Evolutionary conservation across 306 rosid genomes (phyloP).

Genomic region (Bauhinia variegata): DNA sequence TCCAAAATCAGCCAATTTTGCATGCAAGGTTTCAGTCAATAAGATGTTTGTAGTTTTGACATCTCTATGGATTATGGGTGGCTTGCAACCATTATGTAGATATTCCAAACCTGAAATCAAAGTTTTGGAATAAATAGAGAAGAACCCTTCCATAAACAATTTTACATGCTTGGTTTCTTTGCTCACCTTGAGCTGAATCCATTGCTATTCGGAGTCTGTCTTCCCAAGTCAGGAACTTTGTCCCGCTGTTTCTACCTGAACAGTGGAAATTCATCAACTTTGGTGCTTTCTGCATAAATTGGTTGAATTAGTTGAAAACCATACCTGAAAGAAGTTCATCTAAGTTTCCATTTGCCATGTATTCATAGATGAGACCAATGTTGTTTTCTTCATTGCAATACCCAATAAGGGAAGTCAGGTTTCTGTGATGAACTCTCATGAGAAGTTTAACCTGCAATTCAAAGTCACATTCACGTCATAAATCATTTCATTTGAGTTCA

Average conservation of each 20-base stretch:
- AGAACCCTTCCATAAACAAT: neutral
- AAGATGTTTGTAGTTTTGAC: constrained; percentile 59
- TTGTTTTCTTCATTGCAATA: constrained; percentile 40
- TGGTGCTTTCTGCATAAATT: neutral
- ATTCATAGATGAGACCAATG: constrained; percentile 48
- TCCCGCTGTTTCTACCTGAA: constrained; percentile 8
- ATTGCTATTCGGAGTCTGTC: constrained; percentile 51
- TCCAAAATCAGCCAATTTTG: constrained; percentile 59
- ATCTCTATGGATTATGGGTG: constrained; percentile 55
- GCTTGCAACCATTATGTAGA: constrained; percentile 57
- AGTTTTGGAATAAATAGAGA: constrained; percentile 8
- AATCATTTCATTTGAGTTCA: neutral
- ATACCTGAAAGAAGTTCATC: constrained; percentile 46
- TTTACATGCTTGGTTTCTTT: constrained; percentile 10
- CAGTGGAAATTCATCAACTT: neutral
- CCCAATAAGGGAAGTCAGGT: constrained; percentile 44
- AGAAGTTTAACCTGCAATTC: constrained; percentile 35
- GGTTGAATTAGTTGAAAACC: neutral
- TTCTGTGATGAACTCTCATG: constrained; percentile 44
- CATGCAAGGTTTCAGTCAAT: constrained; percentile 44
- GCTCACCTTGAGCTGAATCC: constrained; percentile 55
- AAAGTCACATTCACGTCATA: neutral
- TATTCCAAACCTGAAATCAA: constrained; percentile 57
- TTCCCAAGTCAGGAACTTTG: constrained; percentile 48
- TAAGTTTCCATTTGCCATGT: constrained; percentile 44